Percentiles rank a stretch among this genome's conserved stretches.
Conservation (phyloP, 2,329 filamentous ascomycete genomes). For the Leptoxyphium fumago region DNA sequence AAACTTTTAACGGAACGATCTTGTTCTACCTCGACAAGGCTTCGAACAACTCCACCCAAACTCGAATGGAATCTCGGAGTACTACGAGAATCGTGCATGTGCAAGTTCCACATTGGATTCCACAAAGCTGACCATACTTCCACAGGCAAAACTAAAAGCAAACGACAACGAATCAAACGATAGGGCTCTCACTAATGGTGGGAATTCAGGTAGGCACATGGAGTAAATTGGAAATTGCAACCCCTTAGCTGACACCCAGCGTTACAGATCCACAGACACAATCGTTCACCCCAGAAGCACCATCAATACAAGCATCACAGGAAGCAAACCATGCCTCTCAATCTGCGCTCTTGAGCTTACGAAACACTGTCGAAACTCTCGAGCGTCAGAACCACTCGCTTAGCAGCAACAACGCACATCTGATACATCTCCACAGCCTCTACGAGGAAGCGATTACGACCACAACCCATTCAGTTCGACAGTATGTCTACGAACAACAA, state of each 20-base stretch:
- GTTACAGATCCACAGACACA: neutral
- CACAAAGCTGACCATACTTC: neutral
- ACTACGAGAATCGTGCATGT: too few relatives aligned
- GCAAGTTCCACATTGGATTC: too few relatives aligned
- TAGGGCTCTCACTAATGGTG: neutral
- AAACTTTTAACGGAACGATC: too few relatives aligned
- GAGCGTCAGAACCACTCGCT: slow-evolving; percentile 11
- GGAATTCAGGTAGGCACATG: neutral
- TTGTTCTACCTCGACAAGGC: too few relatives aligned
- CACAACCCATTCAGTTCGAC: slow-evolving; percentile 16
- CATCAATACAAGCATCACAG: neutral
- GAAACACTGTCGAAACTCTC: slow-evolving; percentile 14
- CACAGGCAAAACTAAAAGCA: neutral
- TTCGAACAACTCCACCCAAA: too few relatives aligned
- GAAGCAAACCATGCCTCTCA: neutral
- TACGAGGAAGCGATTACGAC: slow-evolving; percentile 28
- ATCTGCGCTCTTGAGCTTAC: neutral
- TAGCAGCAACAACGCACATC: slow-evolving; percentile 2
- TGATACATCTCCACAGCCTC: slow-evolving; percentile 14
- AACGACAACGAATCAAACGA: neutral
- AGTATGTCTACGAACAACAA: slow-evolving; percentile 26
- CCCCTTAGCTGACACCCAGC: too few relatives aligned
- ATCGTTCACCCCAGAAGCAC: neutral
- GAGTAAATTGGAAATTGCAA: too few relatives aligned
- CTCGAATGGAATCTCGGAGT: too few relatives aligned